phyloP scores from a whole-genome alignment of 2,329 filamentous ascomycete genomes.

The Botryosphaeria dothidea region DNA sequence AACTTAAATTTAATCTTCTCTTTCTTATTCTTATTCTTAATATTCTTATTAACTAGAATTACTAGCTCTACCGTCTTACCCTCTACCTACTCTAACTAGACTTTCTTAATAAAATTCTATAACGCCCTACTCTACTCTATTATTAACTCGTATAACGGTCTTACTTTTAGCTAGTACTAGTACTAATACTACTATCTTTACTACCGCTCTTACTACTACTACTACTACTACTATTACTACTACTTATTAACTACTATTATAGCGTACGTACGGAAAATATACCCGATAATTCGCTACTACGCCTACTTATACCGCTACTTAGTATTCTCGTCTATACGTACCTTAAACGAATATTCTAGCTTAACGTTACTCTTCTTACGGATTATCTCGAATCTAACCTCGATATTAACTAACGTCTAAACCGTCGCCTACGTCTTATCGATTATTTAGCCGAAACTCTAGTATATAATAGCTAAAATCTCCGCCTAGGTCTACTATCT shows the following conservation, averaged over 20 bases:
- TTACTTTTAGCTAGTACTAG: no score
- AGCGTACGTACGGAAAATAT: background rate
- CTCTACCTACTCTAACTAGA: no score
- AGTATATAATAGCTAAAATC: background rate
- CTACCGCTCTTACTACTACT: background rate
- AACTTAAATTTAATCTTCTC: no score
- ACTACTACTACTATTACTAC: background rate
- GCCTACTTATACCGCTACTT: background rate
- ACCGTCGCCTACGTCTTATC: background rate
- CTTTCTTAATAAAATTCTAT: no score
- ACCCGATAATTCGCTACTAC: background rate
- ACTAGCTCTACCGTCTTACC: no score
- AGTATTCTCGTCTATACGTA: background rate
- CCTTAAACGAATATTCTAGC: background rate
- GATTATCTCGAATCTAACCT: background rate
- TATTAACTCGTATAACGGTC: no score
- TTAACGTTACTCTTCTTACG: background rate
- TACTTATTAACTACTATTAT: background rate
- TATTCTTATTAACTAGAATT: no score
- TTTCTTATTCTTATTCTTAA: no score
- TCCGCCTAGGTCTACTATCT: background rate
- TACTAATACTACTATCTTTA: background rate
- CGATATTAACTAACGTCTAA: background rate
- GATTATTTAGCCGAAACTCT: background rate
- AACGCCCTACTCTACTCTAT: no score